Evolutionary conservation across 2,329 filamentous ascomycete genomes (phyloP), one percentile per base, ranked within the genome.

Genomic region (Stylonectria norvegica): DNA sequence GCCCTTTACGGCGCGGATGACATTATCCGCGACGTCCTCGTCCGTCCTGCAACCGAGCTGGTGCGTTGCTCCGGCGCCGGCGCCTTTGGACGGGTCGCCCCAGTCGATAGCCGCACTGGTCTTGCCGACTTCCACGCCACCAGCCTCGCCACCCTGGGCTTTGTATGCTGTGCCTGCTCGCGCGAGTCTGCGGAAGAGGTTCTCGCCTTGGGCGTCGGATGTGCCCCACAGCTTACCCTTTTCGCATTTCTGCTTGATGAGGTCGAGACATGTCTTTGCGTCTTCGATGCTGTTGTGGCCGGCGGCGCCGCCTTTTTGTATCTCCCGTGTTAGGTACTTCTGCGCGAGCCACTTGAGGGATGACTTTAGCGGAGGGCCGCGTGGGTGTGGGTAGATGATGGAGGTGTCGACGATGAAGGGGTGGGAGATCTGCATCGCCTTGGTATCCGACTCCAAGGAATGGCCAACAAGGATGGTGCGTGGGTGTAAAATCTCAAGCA

Each of bases 211-310:
- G 2, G 81, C 76, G 30, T 95, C 89, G 35, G 80, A 80, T 0
- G 84, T 85, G 23, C 89, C 93, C 87, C 90, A 98, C 17, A 73
- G 67, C 49, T 86, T 86, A 28, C 93, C 93, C 65, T 87, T 93
- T 63, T 97, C 90, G 62, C 91, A 96, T 64, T 98, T 98, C 59
- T 91, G 84, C 65, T 93, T 95, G 34, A 97, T 81, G 2, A 98
- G 82, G 56, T 97, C 90, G 11, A 98, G 81, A 49, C 89, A 94
- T 3, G 93, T 89, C 50, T 78, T 83, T 11, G 93, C 89, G 62
- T 98, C 93, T 64, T 98, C 93, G 48, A 95, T 77, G 43, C 87
- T 93, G 71, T 97, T 85, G 61, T 98, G 93, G 12, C 93, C 93
- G 12, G 61, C 61, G 12, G 74, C 72, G 36, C 85, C 85, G 30